Evolutionary conservation across 768 basidiomycete species (phyloP).

Genomic region (Phanerodontia chrysosporium): DNA sequence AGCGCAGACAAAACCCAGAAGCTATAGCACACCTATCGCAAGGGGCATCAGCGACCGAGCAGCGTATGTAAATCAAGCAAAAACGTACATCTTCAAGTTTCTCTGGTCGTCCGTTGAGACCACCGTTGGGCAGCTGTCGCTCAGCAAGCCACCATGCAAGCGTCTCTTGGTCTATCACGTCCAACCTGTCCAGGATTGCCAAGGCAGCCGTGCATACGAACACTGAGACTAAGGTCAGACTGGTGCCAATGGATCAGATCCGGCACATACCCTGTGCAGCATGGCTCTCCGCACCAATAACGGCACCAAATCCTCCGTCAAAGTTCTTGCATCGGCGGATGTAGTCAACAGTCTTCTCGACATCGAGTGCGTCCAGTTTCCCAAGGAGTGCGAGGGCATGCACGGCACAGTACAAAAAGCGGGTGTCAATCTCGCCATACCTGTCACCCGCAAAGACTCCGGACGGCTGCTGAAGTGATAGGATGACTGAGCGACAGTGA

Average conservation of each 20-base stretch:
- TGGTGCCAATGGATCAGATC: background rate
- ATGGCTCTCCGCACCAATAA: conserved; percentile 88
- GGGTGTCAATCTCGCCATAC: conserved; percentile 91
- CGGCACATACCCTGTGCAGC: conserved; percentile 69
- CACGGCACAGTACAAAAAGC: conserved; percentile 88
- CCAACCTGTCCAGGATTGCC: conserved; percentile 80
- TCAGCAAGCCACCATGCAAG: conserved; percentile 93
- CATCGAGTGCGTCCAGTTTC: conserved; percentile 62
- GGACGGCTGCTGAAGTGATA: conserved; percentile 78
- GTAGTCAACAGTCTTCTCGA: conserved; percentile 64
- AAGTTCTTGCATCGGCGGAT: conserved; percentile 82
- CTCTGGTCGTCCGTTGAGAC: conserved; percentile 95
- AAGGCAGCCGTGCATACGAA: conserved; percentile 88
- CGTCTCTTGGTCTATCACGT: conserved; percentile 71
- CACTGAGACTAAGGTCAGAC: conserved; percentile 40
- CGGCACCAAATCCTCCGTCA: conserved; percentile 90
- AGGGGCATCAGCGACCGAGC: too few relatives aligned
- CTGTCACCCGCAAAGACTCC: conserved; percentile 88
- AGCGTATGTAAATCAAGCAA: too few relatives aligned
- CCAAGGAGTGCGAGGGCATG: conserved; percentile 80
- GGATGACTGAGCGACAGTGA: conserved; percentile 53
- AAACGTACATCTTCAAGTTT: conserved; percentile 88
- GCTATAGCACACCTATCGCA: conserved; percentile 87
- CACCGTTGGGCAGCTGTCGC: conserved; percentile 88
- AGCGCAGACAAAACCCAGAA: conserved; percentile 93